phyloP scores from a whole-genome alignment of 225 moss, liverwort and hornwort genomes.

The Rhytidiadelphus loreus region DNA sequence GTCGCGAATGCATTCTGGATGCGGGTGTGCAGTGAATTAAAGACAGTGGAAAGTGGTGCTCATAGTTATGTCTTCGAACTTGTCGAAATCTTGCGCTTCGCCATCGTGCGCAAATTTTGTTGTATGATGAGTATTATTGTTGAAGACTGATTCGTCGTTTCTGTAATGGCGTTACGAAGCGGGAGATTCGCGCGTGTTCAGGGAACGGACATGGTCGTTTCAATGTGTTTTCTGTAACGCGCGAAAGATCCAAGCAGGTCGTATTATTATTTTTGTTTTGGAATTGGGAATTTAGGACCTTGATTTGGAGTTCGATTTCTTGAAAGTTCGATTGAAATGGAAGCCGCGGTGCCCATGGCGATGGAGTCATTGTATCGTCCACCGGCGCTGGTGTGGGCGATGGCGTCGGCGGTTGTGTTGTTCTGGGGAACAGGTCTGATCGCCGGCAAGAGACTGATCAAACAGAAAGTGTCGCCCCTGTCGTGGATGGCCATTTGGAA shows the following conservation, averaged over 20 bases:
- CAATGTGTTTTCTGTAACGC: not conserved
- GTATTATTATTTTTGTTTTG: too few species aligned
- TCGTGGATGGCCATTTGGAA: slow-evolving; percentile 10
- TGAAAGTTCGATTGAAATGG: not conserved
- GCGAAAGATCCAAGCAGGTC: not conserved
- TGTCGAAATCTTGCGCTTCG: not conserved
- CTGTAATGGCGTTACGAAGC: not conserved
- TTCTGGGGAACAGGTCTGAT: slow-evolving; percentile 43
- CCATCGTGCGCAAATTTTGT: not conserved
- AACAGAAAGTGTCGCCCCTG: slow-evolving; percentile 2
- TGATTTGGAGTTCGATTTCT: not conserved
- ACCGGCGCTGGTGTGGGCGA: slow-evolving; percentile 36
- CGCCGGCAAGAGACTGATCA: slow-evolving; percentile 15
- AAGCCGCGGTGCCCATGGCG: not conserved
- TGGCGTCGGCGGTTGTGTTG: slow-evolving; percentile 29
- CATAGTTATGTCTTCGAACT: not conserved
- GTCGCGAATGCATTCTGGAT: not conserved
- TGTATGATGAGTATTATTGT: not conserved
- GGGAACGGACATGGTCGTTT: not conserved
- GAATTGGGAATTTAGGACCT: not conserved
- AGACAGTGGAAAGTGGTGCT: not conserved
- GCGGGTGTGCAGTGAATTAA: not conserved
- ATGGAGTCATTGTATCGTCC: slow-evolving; percentile 25
- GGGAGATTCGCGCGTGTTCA: not conserved
- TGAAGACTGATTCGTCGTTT: not conserved